Conservation (phyloP, 257 asterid species). For the Cruciata laevipes region DNA sequence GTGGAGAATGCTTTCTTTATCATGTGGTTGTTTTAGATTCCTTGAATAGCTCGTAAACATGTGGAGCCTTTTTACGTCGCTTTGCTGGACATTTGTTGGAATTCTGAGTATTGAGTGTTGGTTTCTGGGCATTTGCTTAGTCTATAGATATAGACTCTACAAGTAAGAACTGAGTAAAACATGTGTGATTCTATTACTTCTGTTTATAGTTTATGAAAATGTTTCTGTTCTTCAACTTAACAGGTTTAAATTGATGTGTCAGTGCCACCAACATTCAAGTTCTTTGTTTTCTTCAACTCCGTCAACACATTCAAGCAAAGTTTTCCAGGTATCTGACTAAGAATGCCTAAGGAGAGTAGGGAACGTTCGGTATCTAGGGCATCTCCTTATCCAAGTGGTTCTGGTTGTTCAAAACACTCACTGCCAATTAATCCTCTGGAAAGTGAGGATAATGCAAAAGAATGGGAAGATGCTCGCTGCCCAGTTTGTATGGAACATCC, state of each 20-base stretch:
- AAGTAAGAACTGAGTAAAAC: not conserved
- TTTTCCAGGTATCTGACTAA: constrained; percentile 14
- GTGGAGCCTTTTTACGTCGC: not conserved
- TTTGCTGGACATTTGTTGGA: not conserved
- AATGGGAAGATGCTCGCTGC: constrained; percentile 92
- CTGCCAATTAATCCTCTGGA: constrained; percentile 47
- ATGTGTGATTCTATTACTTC: not conserved
- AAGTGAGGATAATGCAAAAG: constrained; percentile 41
- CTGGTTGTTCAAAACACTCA: constrained; percentile 38
- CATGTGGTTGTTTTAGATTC: not conserved
- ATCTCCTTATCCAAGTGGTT: constrained; percentile 52
- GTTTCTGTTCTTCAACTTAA: not conserved
- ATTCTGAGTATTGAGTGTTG: not conserved
- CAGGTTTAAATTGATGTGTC: not conserved
- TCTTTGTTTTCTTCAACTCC: not conserved
- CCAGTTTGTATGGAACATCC: constrained; percentile 97
- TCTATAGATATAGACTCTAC: not conserved
- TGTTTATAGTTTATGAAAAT: not conserved
- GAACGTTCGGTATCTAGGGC: constrained; percentile 61
- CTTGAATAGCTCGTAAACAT: not conserved
- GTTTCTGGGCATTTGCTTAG: not conserved
- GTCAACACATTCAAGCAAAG: not conserved
- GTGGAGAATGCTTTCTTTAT: not conserved
- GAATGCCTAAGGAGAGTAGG: constrained; percentile 75
- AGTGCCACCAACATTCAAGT: not conserved